A percentile compares a stretch with the other conserved stretches of the same genome.
These are phyloP conservation scores for Xylaria sp. DNA, from an alignment of 2,329 filamentous ascomycete genomes.

Conservation along the genomic window DNA sequence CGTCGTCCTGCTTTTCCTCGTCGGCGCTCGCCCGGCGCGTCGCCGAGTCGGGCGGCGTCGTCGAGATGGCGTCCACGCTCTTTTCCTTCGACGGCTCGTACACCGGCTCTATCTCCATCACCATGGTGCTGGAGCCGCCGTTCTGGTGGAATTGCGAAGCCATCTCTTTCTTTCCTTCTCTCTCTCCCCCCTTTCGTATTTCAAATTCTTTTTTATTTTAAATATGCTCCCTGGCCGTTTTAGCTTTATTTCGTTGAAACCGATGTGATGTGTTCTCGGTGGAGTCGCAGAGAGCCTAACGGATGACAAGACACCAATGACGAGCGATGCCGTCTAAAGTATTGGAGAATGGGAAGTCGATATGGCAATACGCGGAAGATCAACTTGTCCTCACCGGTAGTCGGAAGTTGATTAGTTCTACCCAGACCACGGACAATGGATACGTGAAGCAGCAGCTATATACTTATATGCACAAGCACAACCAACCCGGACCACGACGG, in stretches of 20 bases:
- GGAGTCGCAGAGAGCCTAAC: too few relatives aligned
- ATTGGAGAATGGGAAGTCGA: not conserved
- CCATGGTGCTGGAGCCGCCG: constrained; percentile 20
- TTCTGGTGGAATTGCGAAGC: constrained; percentile 12
- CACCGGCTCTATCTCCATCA: constrained; percentile 20
- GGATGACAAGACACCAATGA: not conserved
- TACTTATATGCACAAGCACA: constrained; percentile 1
- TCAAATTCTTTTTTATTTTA: too few relatives aligned
- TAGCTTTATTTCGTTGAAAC: too few relatives aligned
- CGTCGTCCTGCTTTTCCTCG: constrained; percentile 25
- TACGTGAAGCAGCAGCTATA: not conserved
- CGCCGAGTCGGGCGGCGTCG: not conserved
- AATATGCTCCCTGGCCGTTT: too few relatives aligned
- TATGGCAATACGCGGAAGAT: not conserved
- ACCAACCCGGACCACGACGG: not conserved
- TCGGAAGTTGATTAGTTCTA: not conserved
- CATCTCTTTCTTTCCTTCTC: constrained; percentile 7
- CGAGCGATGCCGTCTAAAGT: not conserved
- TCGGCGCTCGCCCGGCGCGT: constrained; percentile 17
- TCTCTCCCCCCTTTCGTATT: not conserved
- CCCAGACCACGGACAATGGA: not conserved
- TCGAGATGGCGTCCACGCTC: not conserved
- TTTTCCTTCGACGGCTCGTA: constrained; percentile 3
- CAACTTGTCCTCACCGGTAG: too few relatives aligned
- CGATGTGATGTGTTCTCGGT: too few relatives aligned